phyloP scores from a whole-genome alignment of 1,139 yeast genomes.

The Magnusiomyces paraingens region DNA sequence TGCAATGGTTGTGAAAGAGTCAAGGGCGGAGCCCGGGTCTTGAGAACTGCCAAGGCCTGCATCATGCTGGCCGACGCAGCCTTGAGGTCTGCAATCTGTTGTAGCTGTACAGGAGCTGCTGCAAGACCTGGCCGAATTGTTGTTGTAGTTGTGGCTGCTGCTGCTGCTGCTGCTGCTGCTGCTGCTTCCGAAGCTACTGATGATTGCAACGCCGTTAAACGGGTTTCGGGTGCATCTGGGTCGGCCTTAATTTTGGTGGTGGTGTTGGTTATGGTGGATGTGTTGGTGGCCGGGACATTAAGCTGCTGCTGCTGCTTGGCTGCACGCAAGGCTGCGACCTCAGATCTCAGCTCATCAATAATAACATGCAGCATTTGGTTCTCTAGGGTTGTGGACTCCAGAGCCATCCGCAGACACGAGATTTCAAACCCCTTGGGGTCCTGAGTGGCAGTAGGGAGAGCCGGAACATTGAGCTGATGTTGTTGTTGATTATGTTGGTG shows the following conservation, averaged over 20 bases:
- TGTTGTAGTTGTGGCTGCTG: too few relatives aligned
- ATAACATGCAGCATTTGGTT: conserved; percentile 7
- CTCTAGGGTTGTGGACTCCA: conserved; percentile 4
- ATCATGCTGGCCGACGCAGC: background rate
- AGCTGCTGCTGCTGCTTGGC: too few relatives aligned
- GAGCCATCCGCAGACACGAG: conserved; percentile 3
- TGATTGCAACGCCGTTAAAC: background rate
- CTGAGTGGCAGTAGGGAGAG: background rate
- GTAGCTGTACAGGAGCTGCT: too few relatives aligned
- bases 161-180: too few relatives aligned
- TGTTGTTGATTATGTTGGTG: background rate
- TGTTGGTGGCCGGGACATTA: too few relatives aligned
- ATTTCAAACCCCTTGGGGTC: background rate
- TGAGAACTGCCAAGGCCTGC: background rate
- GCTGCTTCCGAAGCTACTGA: background rate
- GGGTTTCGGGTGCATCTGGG: too few relatives aligned
- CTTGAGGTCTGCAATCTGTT: conserved; percentile 1
- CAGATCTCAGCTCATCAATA: conserved; percentile 7
- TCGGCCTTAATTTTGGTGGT: background rate
- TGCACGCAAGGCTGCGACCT: conserved; percentile 2
- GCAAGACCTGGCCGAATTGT: background rate
- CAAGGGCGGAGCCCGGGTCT: background rate
- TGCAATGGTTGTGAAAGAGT: too few relatives aligned
- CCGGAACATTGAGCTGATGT: background rate
- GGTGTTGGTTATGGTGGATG: background rate